A percentile compares a stretch with the other conserved stretches of the same genome.
Evolutionary conservation across 1,284 basidiomycete species (phyloP).

Genomic region (Trametes hirsuta): DNA sequence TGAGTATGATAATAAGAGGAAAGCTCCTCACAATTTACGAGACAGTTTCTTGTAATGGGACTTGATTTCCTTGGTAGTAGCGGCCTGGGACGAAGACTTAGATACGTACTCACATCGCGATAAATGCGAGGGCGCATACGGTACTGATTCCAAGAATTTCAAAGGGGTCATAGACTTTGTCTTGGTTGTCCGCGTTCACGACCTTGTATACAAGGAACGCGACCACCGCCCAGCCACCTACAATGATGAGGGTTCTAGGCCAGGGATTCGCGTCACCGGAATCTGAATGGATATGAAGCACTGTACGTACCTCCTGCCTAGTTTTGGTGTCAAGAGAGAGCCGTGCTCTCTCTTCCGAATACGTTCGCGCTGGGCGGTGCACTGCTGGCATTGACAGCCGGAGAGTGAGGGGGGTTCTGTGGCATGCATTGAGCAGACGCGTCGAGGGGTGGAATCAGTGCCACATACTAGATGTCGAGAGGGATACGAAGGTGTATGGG

Average conservation of each 20-base stretch:
- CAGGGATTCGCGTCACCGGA: background rate
- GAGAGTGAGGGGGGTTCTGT: constrained; percentile 32
- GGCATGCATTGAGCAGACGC: background rate
- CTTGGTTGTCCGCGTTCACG: constrained; percentile 61
- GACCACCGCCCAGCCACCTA: constrained; percentile 79
- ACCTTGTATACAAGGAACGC: constrained; percentile 72
- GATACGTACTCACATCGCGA: background rate
- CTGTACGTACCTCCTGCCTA: constrained; percentile 33
- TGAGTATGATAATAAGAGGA: background rate
- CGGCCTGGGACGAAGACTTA: constrained; percentile 43
- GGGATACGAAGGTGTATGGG: constrained; percentile 67
- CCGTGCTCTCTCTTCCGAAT: constrained; percentile 49
- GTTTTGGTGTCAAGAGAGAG: constrained; percentile 39
- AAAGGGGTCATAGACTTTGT: constrained; percentile 91
- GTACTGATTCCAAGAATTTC: constrained; percentile 85
- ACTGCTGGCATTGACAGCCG: constrained; percentile 73
- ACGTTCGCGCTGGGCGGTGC: constrained; percentile 57
- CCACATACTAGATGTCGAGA: constrained; percentile 43
- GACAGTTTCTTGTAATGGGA: constrained; percentile 97
- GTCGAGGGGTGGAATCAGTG: background rate
- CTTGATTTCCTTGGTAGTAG: constrained; percentile 92
- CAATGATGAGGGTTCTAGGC: constrained; percentile 56
- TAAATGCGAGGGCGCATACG: constrained; percentile 44
- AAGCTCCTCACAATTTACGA: constrained; percentile 71
- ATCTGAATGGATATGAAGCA: background rate